Percentiles rank a stretch among this genome's conserved stretches.
These are phyloP conservation scores for Barnettozyma wickerhamii DNA, from an alignment of 805 yeast species.

Conservation along the genomic window DNA sequence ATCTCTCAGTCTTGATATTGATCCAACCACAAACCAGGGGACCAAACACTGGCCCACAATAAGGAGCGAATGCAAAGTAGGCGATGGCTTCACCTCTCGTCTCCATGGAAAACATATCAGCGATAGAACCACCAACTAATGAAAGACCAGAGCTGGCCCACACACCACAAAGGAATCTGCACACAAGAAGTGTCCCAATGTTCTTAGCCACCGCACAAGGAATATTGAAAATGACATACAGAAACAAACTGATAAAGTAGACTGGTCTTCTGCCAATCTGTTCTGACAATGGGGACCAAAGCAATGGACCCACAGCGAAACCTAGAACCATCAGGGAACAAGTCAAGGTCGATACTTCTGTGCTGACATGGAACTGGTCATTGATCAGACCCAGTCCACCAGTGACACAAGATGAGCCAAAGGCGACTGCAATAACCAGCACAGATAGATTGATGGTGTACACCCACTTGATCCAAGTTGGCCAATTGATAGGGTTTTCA, in stretches of 20 bases:
- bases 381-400: conserved; percentile 73
- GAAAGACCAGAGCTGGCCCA: conserved; percentile 80
- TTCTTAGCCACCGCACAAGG: conserved; percentile 85
- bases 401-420: conserved; percentile 87
- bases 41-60: conserved; percentile 89
- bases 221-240: conserved; percentile 75
- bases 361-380: conserved; percentile 63
- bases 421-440: conserved; percentile 85
- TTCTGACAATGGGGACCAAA: conserved; percentile 89
- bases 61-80: conserved; percentile 87
- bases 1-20: conserved; percentile 60
- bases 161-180: conserved; percentile 86
- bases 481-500: conserved; percentile 90
- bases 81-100: conserved; percentile 89
- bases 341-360: conserved; percentile 74
- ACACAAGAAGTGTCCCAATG: conserved; percentile 73
- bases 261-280: conserved; percentile 83
- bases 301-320: conserved; percentile 78
- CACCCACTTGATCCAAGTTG: conserved; percentile 45
- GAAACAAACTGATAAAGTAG: conserved; percentile 67
- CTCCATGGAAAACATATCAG: conserved; percentile 79
- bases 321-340: conserved; percentile 89
- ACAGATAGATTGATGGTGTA: conserved; percentile 67
- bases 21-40: conserved; percentile 87
- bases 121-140: conserved; percentile 86